A percentile compares a stretch with the other conserved stretches of the same genome.
phyloP scores from a whole-genome alignment of 2,329 filamentous ascomycete genomes.

The Macroventuria anomochaeta region DNA sequence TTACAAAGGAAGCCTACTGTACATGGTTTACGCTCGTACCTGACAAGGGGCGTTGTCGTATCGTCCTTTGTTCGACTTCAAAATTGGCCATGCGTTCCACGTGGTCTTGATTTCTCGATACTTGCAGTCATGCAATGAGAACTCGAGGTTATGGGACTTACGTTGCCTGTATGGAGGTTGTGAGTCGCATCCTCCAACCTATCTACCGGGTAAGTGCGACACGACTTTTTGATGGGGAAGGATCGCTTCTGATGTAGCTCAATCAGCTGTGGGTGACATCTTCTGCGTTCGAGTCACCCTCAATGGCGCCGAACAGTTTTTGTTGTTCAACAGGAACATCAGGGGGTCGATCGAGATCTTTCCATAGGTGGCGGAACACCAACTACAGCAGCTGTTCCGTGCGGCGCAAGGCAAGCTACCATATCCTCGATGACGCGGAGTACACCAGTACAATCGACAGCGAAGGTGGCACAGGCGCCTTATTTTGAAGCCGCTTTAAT shows the following conservation, averaged over 20 bases:
- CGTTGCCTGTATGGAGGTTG: constrained; percentile 3
- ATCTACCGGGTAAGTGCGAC: constrained; percentile 3
- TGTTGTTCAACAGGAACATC: constrained; percentile 6
- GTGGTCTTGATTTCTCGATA: no score
- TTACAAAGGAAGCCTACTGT: not conserved
- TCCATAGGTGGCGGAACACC: constrained; percentile 4
- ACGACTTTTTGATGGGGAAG: constrained; percentile 4
- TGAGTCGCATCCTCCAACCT: constrained; percentile 1
- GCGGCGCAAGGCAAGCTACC: constrained; percentile 5
- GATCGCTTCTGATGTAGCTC: not conserved
- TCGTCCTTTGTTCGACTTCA: no score
- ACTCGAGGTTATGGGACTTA: not conserved
- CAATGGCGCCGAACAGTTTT: constrained; percentile 5
- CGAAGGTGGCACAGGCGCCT: constrained; percentile 31
- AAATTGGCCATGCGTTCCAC: no score
- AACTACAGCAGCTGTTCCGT: constrained; percentile 3
- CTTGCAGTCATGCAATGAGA: no score
- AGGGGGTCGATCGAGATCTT: constrained; percentile 8
- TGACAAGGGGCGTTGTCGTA: no score
- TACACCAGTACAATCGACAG: constrained; percentile 40
- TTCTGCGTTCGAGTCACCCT: constrained; percentile 1
- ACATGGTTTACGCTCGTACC: no score
- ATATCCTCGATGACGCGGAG: constrained; percentile 13
- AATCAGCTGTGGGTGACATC: not conserved
- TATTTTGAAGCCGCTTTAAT: constrained; percentile 35